phyloP scores from a whole-genome alignment of 2,329 filamentous ascomycete genomes.

The Neocucurbitaria cava region DNA sequence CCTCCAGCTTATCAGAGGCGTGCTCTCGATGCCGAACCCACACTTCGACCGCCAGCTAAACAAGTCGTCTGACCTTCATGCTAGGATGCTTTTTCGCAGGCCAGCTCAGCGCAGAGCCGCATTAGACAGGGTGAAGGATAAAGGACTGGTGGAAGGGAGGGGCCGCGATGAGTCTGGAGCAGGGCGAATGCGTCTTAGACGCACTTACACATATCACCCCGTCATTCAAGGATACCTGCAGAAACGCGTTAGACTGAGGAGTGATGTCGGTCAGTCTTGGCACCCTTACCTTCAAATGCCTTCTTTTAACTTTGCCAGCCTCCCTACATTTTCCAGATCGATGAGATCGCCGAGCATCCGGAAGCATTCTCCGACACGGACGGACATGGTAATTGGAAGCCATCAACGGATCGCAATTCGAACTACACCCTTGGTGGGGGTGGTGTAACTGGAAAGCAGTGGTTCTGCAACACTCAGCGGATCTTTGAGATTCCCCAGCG shows the following conservation, averaged over 20 bases:
- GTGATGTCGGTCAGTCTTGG: slow-evolving; percentile 28
- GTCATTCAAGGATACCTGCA: neutral
- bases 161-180: slow-evolving; percentile 6
- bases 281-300: no score
- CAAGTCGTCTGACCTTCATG: slow-evolving; percentile 35
- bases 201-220: slow-evolving; percentile 9
- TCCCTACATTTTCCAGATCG: slow-evolving; percentile 32
- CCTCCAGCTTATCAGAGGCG: slow-evolving; percentile 41
- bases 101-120: slow-evolving; percentile 41
- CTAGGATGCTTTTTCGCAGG: slow-evolving; percentile 13
- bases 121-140: slow-evolving; percentile 31
- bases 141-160: slow-evolving; percentile 27
- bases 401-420: slow-evolving; percentile 7
- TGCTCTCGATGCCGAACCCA: slow-evolving; percentile 18
- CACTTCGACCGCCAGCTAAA: slow-evolving; percentile 21
- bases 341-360: slow-evolving; percentile 29
- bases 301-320: slow-evolving; percentile 14
- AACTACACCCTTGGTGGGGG: neutral
- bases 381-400: neutral
- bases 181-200: slow-evolving; percentile 12
- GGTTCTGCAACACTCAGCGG: slow-evolving; percentile 18
- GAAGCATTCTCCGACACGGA: no score
- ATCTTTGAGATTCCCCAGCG: slow-evolving; percentile 7
- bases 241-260: neutral
- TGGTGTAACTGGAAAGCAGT: slow-evolving; percentile 22